Evolutionary conservation across 176 grass and related monocot genomes (phyloP).

Genomic region (Aegilops sharonensis): DNA sequence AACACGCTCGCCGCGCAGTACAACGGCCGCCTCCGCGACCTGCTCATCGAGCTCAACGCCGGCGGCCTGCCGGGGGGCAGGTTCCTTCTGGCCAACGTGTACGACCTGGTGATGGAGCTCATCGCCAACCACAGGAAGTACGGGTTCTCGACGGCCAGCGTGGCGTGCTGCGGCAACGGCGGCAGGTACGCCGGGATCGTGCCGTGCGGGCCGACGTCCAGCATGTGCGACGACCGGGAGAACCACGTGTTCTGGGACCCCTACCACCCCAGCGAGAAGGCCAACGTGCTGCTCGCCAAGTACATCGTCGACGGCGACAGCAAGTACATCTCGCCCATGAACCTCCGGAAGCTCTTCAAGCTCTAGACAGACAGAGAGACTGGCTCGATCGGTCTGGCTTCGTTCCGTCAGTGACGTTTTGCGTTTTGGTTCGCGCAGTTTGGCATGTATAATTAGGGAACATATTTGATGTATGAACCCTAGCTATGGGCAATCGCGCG

Average conservation of each 20-base stretch:
- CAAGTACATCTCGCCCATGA: constrained; percentile 80
- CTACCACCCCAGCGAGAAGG: constrained; percentile 82
- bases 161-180: constrained; percentile 80
- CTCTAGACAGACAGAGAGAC: constrained; percentile 23
- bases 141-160: constrained; percentile 65
- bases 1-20: constrained; percentile 74
- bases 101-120: constrained; percentile 77
- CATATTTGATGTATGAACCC: too few relatives aligned
- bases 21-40: constrained; percentile 53
- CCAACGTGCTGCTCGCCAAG: constrained; percentile 74
- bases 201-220: constrained; percentile 74
- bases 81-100: constrained; percentile 90
- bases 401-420: background rate
- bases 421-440: background rate
- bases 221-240: constrained; percentile 52
- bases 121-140: constrained; percentile 63
- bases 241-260: constrained; percentile 89
- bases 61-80: constrained; percentile 46
- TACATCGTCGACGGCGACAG: constrained; percentile 77
- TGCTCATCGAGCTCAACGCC: constrained; percentile 63
- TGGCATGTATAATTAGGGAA: background rate
- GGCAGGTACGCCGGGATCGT: constrained; percentile 65
- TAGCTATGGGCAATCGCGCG: too few relatives aligned
- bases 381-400: background rate
- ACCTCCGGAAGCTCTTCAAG: constrained; percentile 63